Percentiles rank a stretch among this genome's conserved stretches.
Evolutionary conservation across 2,329 filamentous ascomycete species (phyloP).

Genomic region (Metarhizium guizhouense): DNA sequence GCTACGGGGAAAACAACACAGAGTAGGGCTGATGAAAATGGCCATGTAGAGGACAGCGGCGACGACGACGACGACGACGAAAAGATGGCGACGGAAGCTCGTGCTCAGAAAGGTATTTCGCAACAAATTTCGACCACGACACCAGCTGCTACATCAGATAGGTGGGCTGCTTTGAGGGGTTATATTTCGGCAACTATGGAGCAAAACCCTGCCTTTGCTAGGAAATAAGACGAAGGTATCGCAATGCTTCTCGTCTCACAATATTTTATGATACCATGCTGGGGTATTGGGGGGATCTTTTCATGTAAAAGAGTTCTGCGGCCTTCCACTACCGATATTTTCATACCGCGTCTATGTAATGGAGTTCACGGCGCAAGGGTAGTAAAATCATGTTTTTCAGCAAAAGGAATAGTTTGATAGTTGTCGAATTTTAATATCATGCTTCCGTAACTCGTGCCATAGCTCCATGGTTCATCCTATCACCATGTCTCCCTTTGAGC

Average conservation of each 20-base stretch:
- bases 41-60: neutral
- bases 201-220: constrained; percentile 66
- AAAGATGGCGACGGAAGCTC: constrained; percentile 9
- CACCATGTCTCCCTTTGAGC: neutral
- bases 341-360: neutral
- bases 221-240: constrained; percentile 8
- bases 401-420: neutral
- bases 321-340: neutral
- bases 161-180: constrained; percentile 73
- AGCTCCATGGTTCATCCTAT: neutral
- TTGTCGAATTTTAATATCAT: neutral
- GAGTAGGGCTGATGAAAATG: constrained; percentile 7
- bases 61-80: constrained; percentile 4
- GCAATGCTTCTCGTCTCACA: neutral
- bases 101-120: neutral
- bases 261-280: neutral
- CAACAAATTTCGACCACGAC: constrained; percentile 3
- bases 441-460: neutral
- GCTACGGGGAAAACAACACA: neutral
- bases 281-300: neutral
- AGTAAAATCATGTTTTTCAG: neutral
- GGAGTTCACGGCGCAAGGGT: constrained; percentile 1
- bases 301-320: neutral
- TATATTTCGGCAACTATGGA: constrained; percentile 88
- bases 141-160: constrained; percentile 38